These are phyloP conservation scores for Leishmania arabica DNA, from an alignment of 208 protist genomes.

Conservation along the genomic window DNA sequence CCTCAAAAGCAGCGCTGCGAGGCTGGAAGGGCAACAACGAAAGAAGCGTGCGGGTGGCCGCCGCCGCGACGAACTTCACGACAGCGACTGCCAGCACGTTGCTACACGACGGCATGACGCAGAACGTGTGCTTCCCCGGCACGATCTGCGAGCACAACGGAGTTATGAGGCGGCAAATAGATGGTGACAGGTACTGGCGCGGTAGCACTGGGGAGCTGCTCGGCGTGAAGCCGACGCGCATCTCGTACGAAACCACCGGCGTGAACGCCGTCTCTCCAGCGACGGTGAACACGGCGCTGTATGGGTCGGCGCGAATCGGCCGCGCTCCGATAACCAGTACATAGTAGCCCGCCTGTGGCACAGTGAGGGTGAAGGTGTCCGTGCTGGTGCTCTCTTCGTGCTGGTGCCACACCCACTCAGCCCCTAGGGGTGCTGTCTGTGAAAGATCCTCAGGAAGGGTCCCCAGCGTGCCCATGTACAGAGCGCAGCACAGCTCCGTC, in stretches of 20 bases:
- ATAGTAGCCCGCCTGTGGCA: constrained; percentile 78
- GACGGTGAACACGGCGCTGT: constrained; percentile 44
- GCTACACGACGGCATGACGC: constrained; percentile 82
- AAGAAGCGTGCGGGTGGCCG: constrained; percentile 38
- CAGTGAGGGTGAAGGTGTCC: constrained; percentile 84
- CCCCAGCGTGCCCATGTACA: constrained; percentile 68
- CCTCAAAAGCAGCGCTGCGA: constrained; percentile 46
- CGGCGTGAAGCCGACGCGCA: constrained; percentile 75
- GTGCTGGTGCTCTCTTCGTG: constrained; percentile 51
- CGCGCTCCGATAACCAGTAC: constrained; percentile 71
- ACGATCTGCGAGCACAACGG: constrained; percentile 56
- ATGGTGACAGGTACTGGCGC: constrained; percentile 73
- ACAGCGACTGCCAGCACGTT: constrained; percentile 80
- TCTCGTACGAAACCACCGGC: constrained; percentile 71
- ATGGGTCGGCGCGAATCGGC: constrained; percentile 68
- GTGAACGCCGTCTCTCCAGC: constrained; percentile 42
- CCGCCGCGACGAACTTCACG: constrained; percentile 22
- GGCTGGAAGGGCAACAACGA: constrained; percentile 60
- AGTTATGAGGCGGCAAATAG: constrained; percentile 68
- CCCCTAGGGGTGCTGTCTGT: constrained; percentile 37
- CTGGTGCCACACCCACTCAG: constrained; percentile 86
- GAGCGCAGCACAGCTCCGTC: constrained; percentile 74
- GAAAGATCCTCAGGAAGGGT: constrained; percentile 51
- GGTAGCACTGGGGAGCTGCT: constrained; percentile 55
- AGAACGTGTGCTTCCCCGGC: constrained; percentile 48